phyloP scores from a whole-genome alignment of 768 basidiomycete genomes.

The Kwoniella sp. region DNA sequence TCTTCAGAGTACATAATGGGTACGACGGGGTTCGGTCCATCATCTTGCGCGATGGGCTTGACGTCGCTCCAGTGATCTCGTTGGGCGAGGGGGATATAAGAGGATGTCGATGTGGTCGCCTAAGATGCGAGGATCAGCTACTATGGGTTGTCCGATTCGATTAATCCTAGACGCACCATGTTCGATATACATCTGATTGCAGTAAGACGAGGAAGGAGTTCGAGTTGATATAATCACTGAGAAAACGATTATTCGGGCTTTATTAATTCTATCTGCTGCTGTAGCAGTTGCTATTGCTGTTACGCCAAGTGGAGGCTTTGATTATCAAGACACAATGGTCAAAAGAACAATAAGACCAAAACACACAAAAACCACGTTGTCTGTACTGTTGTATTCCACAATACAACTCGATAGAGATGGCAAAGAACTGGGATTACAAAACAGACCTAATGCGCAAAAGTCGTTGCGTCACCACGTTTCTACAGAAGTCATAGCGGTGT shows the following conservation, averaged over 20 bases:
- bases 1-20: slow-evolving; percentile 87
- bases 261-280: too few species aligned
- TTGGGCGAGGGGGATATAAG: slow-evolving; percentile 61
- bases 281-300: too few species aligned
- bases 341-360: slow-evolving; percentile 4
- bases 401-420: too few species aligned
- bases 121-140: neutral
- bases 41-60: slow-evolving; percentile 75
- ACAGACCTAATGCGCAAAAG: too few species aligned
- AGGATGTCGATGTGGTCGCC: slow-evolving; percentile 23
- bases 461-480: too few species aligned
- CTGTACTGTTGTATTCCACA: too few species aligned
- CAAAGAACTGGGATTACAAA: too few species aligned
- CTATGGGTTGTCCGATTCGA: too few species aligned
- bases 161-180: slow-evolving; percentile 2
- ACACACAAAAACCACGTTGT: neutral
- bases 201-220: too few species aligned
- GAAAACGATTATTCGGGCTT: neutral
- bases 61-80: slow-evolving; percentile 79
- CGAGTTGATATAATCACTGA: too few species aligned
- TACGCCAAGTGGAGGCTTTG: slow-evolving; percentile 5
- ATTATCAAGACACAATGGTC: too few species aligned
- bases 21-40: slow-evolving; percentile 73
- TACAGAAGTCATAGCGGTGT: too few species aligned
- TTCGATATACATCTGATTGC: neutral